Conservation (phyloP, 2,329 filamentous ascomycete genomes). For the Rhinocladiella mackenziei region DNA sequence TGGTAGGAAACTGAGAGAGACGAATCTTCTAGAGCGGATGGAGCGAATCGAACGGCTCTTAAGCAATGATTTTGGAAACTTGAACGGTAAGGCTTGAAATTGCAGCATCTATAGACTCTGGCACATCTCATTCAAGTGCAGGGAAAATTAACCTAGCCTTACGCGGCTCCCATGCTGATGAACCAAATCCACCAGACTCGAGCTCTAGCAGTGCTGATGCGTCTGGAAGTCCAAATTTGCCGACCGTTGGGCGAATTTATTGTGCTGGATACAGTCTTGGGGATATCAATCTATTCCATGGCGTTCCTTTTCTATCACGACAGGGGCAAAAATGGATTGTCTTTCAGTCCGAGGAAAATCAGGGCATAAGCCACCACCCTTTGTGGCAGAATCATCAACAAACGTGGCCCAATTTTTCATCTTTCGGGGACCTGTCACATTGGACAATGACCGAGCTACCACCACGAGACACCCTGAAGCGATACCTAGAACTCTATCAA, state of each 20-base stretch:
- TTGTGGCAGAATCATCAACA: constrained; percentile 39
- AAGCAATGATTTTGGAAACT: background rate
- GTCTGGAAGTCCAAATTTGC: constrained; percentile 5
- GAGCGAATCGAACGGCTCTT: constrained; percentile 39
- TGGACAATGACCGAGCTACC: constrained; percentile 37
- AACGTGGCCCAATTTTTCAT: constrained; percentile 24
- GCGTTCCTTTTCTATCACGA: constrained; percentile 49
- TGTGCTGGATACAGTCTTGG: constrained; percentile 49
- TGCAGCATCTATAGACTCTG: background rate
- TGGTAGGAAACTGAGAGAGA: constrained; percentile 27
- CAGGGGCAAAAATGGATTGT: constrained; percentile 50
- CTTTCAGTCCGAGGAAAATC: constrained; percentile 41
- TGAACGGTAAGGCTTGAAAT: background rate
- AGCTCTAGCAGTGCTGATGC: background rate
- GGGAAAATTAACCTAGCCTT: background rate
- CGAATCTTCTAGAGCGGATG: constrained; percentile 39
- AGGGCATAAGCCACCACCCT: constrained; percentile 25
- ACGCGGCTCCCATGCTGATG: background rate
- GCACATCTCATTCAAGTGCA: background rate
- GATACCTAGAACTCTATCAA: constrained; percentile 34
- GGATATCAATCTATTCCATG: constrained; percentile 46
- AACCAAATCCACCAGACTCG: background rate
- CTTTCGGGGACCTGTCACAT: constrained; percentile 27
- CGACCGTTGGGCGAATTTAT: constrained; percentile 34
- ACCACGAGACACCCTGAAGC: constrained; percentile 32